Evolutionary conservation across 2,329 filamentous ascomycete species (phyloP), one percentile per base, ranked within the genome.

Genomic region (Elsinoe ampelina): DNA sequence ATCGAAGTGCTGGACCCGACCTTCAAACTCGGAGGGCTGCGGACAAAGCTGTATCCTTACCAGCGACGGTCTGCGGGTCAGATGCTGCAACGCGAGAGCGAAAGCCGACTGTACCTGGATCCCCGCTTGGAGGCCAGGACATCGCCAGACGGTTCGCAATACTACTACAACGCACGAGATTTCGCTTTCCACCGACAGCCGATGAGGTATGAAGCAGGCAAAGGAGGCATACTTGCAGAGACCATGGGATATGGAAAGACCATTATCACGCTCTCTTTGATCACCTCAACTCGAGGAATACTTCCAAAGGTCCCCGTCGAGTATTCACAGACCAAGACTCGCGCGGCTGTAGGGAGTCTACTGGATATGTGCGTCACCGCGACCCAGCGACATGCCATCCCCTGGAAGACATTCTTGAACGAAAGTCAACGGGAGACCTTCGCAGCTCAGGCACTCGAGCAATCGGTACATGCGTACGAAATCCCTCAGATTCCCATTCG

Each of bases 181-280:
- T 80, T 82, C 0, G 74, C 75, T 0, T 78, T 89, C 48, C 67
- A 87, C 0, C 75, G 76, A 35, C 80, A 86, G n/a, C 84, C 87
- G 10, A 78, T 80, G 2, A 80, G 81, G 58, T 95, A 92, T 63
- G 89, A 93, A 43, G 79, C 82, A 22, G 80, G 84, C 4, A 77
- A 79, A 58, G 90, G 91, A 34, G 92, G 90, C 2, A 86, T 92
- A 12, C 72, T 90, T 12, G 86, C 87, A 0, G 88, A 93, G 66
- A 85, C 87, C 61, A 91, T 91, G 87, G 86, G 85, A 5, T 56
- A 72, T 47, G 91, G 92, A 0, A 97, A 96, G 73, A 96, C 92
- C 0, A 72, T 96, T 22, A 95, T 96, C 10, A 92, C 87, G 61
- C 72, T 97, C 1, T 69, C 76, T 4, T 64, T 77, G n/a, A 73